Percentiles rank a stretch among this genome's conserved stretches.
Conservation (phyloP, 2,329 filamentous ascomycete genomes). For the Apiospora marii region DNA sequence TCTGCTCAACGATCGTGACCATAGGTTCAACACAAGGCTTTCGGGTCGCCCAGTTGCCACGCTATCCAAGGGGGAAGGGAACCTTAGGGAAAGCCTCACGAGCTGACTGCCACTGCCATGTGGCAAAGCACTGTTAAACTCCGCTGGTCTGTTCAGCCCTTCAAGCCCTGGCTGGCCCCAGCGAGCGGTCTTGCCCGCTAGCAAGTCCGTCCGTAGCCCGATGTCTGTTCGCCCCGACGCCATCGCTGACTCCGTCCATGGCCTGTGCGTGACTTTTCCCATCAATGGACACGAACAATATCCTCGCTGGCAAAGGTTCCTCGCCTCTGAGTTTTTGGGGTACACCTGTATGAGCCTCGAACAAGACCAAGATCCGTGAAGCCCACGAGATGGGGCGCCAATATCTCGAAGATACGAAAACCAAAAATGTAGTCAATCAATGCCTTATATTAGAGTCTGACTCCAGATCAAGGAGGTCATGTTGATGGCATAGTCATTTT, state of each 20-base stretch:
- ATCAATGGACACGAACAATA: not conserved
- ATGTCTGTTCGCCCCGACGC: constrained; percentile 10
- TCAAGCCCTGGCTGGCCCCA: not conserved
- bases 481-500: too few relatives aligned
- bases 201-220: not conserved
- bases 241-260: not conserved
- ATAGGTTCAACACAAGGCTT: not conserved
- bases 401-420: not conserved
- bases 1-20: not conserved
- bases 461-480: not conserved
- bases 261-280: not conserved
- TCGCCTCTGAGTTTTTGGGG: not conserved
- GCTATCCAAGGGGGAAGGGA: not conserved
- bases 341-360: not conserved
- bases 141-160: constrained; percentile 7
- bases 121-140: not conserved
- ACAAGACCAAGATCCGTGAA: not conserved
- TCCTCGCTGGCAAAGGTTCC: not conserved
- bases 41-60: not conserved
- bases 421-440: not conserved
- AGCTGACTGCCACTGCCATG: constrained; percentile 11
- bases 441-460: too few relatives aligned
- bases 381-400: not conserved
- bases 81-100: not conserved
- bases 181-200: not conserved